phyloP scores from a whole-genome alignment of 495 filamentous ascomycete species.

The Aspergillus ostianus region DNA sequence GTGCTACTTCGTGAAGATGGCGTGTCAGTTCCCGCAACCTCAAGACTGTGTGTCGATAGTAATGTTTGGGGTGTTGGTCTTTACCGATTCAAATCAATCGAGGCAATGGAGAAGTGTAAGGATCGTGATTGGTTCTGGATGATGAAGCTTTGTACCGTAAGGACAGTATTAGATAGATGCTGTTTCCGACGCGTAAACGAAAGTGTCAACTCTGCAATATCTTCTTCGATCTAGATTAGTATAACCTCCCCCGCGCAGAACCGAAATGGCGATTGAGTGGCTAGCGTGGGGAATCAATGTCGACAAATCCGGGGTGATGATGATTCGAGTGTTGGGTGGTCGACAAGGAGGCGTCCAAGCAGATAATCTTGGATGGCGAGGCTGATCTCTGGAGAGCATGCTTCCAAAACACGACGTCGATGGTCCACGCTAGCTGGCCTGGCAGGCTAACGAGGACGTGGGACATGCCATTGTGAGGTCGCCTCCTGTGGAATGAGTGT shows the following conservation, averaged over 20 bases:
- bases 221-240: neutral
- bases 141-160: neutral
- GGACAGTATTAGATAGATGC: neutral
- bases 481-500: constrained; percentile 19
- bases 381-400: neutral
- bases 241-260: neutral
- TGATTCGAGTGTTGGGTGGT: neutral
- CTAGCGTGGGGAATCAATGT: neutral
- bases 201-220: neutral
- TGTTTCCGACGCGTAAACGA: neutral
- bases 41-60: no score
- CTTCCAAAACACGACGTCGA: neutral
- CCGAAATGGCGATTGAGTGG: neutral
- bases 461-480: constrained; percentile 16
- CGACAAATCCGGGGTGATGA: neutral
- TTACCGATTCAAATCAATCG: no score
- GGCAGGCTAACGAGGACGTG: neutral
- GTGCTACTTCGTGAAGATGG: no score
- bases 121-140: neutral
- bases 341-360: neutral
- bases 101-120: no score
- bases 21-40: neutral
- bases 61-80: no score
- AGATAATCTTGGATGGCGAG: neutral
- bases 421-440: neutral